Base-by-base conservation (phyloP, 495 filamentous ascomycete species). In the Haplographium delicatum region DNA sequence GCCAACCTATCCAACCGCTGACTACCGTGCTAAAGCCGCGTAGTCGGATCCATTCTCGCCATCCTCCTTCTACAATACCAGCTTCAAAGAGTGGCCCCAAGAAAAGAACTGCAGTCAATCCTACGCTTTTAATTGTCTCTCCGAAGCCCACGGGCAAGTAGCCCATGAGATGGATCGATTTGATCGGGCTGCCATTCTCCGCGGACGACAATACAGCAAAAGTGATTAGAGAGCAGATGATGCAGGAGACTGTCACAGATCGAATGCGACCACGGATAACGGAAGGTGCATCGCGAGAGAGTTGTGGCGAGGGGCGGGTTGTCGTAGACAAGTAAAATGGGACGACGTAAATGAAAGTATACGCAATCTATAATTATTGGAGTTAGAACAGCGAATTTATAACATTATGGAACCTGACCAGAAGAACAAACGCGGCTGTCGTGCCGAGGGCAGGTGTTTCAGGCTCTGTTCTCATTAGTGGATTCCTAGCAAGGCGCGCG, bases 251-350 rank as follows among this genome's bases (percentile, higher is more conserved):
- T 62, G 50, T 54, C 59, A 95, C 93, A 35, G 81, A 81, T 45
- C 85, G 75, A 62, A 95, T 85, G 57, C 93, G 83, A 52, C 87
- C 84, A 43, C 84, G 86, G 67, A 98, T 95, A 16, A 94, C 91
- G 7, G 84, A 85, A 16, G 93, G 89, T 18, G 86, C 81, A 78
- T 97, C 91, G 49, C 93, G 83, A 45, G 86, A 85, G 16, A 95
- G 79, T 44, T 75, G 80, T n/a, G 80, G 77, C 1, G 88, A 89
- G 3, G 91, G 90, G 16, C 90, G 84, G 5, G 90, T 93, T 24
- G 78, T 72, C 5, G 79, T 58, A 19, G 83, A 93, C 54, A 91
- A 69, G 69, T 97, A 97, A 74, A 98, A 88, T 26, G 93, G 90
- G 26, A 87, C 68, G 67, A 97, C 88, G 72, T 96, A 98, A 71